Base-by-base conservation (phyloP, 1,284 basidiomycete genomes). In the Bondarzewia mesenterica region DNA sequence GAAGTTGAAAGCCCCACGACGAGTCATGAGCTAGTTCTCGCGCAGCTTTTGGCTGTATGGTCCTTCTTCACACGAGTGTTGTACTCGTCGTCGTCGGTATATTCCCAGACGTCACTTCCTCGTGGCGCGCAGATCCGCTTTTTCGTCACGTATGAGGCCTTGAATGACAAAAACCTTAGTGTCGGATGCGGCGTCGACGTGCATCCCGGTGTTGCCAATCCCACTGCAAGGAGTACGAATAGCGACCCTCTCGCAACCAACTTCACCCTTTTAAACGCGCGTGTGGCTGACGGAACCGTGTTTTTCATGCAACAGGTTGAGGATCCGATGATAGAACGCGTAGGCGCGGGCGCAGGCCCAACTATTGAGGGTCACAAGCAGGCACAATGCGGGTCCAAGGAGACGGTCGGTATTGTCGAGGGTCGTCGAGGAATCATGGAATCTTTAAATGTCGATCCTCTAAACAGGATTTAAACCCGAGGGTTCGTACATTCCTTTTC, bases 381-480 rank as follows among this genome's bases (percentile, higher is more conserved):
- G 20, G 71, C 71, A 10, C 50, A 54, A 46, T 67, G 65, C 21
- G 63, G 59, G 40, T 64, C 71, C 58, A 69, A 63, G 46, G 49
- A 68, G 49, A 62, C 65, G 4, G 67, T 73, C 1, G 72, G 73
- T 27, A 73, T 75, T 42, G 60, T 73, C 42, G 75, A 78, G 58
- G 71, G 67, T n/a, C 68, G 68, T 10, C 73, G 75, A 6, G 74
- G 75, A 15, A 74, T 78, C 54, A 75, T 79, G 54, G 75, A 79
- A 59, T 59, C 66, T 23, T 62, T 73, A 14, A 65, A 77, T 51
- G 74, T 78, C 48, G 74, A 73, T 50, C 76, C 74, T 15, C 58
- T 77, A 51, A 69, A 68, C 52, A 68, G 75, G 48, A 66, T 68
- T n/a, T n/a, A n/a, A n/a, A n/a, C n/a, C n/a, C n/a, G n/a, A n/a